Conservation (phyloP, 768 basidiomycete species). For the Tulasnella calospora region DNA sequence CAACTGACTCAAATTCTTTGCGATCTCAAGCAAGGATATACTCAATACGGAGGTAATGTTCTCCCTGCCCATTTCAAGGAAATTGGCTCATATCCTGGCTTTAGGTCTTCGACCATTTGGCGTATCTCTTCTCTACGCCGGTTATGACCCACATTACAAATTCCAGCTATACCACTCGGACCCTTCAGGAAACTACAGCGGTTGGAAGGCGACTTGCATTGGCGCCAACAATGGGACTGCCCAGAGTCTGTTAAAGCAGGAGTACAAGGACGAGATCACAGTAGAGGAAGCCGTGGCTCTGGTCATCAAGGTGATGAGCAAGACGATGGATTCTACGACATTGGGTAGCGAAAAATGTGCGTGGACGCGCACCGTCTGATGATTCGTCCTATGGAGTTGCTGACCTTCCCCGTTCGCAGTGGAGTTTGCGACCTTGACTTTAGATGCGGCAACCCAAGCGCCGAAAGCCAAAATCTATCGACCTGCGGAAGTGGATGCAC, state of each 20-base stretch:
- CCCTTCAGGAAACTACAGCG: constrained; percentile 96
- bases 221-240: constrained; percentile 98
- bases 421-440: constrained; percentile 90
- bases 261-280: constrained; percentile 92
- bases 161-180: constrained; percentile 99
- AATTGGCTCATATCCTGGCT: background rate
- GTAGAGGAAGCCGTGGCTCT: constrained; percentile 91
- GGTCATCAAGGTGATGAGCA: constrained; percentile 92
- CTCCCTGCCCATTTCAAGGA: background rate
- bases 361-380: constrained; percentile 34
- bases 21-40: constrained; percentile 98
- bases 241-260: constrained; percentile 91
- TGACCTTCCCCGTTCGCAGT: constrained; percentile 41
- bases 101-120: constrained; percentile 95
- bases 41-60: constrained; percentile 81
- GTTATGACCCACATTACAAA: constrained; percentile 90
- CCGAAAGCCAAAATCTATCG: constrained; percentile 89
- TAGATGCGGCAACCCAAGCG: constrained; percentile 68
- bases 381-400: too few species aligned
- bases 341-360: constrained; percentile 91
- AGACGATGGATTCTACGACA: constrained; percentile 99
- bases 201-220: constrained; percentile 97
- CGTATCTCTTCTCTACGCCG: constrained; percentile 93
- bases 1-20: constrained; percentile 88
- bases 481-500: constrained; percentile 79